These are phyloP conservation scores for Cutaneotrichosporon sp. DNA, from an alignment of 1,284 basidiomycete species.

Conservation along the genomic window DNA sequence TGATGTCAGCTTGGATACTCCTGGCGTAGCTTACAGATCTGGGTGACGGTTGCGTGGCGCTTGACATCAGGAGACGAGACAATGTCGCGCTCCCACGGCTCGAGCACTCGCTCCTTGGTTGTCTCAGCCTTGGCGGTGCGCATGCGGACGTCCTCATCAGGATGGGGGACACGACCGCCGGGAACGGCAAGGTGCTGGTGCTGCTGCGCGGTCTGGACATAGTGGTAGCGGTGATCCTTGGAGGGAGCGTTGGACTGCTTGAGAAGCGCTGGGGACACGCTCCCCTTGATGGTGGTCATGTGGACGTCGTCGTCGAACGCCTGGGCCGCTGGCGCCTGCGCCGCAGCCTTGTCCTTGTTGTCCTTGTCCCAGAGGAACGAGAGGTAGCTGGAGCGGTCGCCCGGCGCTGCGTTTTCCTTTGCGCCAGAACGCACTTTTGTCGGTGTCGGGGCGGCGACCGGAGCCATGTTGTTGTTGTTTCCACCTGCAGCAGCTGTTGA, in stretches of 20 bases:
- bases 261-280: constrained; percentile 49
- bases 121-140: constrained; percentile 35
- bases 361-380: constrained; percentile 39
- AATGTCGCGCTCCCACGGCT: constrained; percentile 77
- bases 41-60: constrained; percentile 89
- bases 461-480: constrained; percentile 10
- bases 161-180: constrained; percentile 15
- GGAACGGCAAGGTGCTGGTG: constrained; percentile 11
- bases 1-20: constrained; percentile 37
- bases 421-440: constrained; percentile 23
- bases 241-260: constrained; percentile 51
- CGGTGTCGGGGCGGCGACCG: constrained; percentile 25
- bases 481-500: background rate
- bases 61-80: constrained; percentile 77
- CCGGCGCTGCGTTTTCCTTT: constrained; percentile 31
- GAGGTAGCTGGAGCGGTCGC: constrained; percentile 35
- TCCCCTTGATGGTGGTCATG: constrained; percentile 47
- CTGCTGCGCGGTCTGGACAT: constrained; percentile 15
- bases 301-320: constrained; percentile 39
- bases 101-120: constrained; percentile 47
- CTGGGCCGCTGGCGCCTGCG: constrained; percentile 20
- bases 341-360: constrained; percentile 27
- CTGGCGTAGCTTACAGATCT: constrained; percentile 65
- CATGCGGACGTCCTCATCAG: constrained; percentile 41
- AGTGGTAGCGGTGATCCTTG: constrained; percentile 16